Conservation (phyloP, 2,329 filamentous ascomycete genomes). For the Plectosphaerella sp. region DNA sequence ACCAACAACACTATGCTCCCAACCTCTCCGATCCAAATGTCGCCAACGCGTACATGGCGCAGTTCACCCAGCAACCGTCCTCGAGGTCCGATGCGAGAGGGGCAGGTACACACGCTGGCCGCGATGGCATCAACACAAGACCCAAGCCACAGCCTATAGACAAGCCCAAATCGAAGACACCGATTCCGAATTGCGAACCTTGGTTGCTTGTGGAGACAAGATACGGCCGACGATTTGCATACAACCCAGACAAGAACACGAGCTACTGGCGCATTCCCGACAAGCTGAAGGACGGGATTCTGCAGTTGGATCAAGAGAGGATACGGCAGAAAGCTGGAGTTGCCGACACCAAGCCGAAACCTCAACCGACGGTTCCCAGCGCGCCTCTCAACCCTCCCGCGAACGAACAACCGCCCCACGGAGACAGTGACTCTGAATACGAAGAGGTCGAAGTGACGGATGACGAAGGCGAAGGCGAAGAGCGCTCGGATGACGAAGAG, state of each 20-base stretch:
- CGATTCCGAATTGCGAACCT: constrained; percentile 75
- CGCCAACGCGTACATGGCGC: constrained; percentile 58
- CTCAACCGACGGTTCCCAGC: not conserved
- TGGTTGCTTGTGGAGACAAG: constrained; percentile 96
- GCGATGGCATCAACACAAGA: constrained; percentile 41
- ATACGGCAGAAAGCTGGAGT: constrained; percentile 50
- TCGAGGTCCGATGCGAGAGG: constrained; percentile 30
- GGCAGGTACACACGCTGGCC: constrained; percentile 41
- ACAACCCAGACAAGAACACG: constrained; percentile 79
- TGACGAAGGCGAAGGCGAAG: constrained; percentile 41
- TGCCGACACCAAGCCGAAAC: constrained; percentile 5
- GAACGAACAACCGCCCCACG: constrained; percentile 20
- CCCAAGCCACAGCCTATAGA: constrained; percentile 68
- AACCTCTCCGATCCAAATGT: constrained; percentile 49
- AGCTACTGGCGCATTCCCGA: constrained; percentile 96
- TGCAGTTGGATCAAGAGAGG: constrained; percentile 67
- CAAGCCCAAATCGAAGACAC: constrained; percentile 72
- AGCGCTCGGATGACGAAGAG: constrained; percentile 24
- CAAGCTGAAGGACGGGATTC: constrained; percentile 74
- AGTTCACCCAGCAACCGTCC: constrained; percentile 38
- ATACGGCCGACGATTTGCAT: constrained; percentile 81
- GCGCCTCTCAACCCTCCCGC: constrained; percentile 9
- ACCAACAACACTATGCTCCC: constrained; percentile 35
- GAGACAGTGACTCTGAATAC: constrained; percentile 63
- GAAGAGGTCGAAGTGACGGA: constrained; percentile 67